phyloP scores from a whole-genome alignment of 2,329 filamentous ascomycete genomes.

The Whalleya microplaca region DNA sequence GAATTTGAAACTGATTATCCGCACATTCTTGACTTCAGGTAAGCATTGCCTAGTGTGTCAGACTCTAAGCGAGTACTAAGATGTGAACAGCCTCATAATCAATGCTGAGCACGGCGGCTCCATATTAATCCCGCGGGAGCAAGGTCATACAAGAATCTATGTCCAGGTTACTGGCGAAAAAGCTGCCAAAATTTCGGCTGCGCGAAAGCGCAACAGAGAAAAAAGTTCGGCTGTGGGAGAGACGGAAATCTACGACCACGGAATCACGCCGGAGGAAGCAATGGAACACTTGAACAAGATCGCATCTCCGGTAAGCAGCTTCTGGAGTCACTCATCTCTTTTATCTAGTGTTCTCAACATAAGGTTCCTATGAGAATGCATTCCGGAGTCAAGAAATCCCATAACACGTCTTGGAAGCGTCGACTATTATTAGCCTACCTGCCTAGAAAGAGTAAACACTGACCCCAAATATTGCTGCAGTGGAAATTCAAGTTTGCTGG shows the following conservation, averaged over 20 bases:
- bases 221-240: slow-evolving; percentile 12
- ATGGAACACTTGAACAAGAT: slow-evolving; percentile 40
- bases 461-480: slow-evolving; percentile 27
- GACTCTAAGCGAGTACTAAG: background rate
- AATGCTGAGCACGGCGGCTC: slow-evolving; percentile 36
- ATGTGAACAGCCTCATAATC: slow-evolving; percentile 25
- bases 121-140: slow-evolving; percentile 40
- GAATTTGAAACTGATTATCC: slow-evolving; percentile 35
- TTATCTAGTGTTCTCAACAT: too few species aligned
- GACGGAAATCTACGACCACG: slow-evolving; percentile 35
- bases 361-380: too few species aligned
- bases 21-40: slow-evolving; percentile 38
- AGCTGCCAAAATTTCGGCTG: background rate
- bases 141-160: slow-evolving; percentile 35
- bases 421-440: background rate
- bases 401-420: background rate
- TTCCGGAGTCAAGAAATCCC: background rate
- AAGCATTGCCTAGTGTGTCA: slow-evolving; percentile 7
- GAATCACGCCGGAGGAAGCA: slow-evolving; percentile 41
- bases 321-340: background rate
- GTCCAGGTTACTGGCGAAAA: background rate
- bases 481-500: slow-evolving; percentile 38
- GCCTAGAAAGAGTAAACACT: background rate
- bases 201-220: background rate
- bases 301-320: background rate